These are phyloP conservation scores for Debaryomyces robertsiae DNA, from an alignment of 1,139 yeast species.

Conservation along the genomic window DNA sequence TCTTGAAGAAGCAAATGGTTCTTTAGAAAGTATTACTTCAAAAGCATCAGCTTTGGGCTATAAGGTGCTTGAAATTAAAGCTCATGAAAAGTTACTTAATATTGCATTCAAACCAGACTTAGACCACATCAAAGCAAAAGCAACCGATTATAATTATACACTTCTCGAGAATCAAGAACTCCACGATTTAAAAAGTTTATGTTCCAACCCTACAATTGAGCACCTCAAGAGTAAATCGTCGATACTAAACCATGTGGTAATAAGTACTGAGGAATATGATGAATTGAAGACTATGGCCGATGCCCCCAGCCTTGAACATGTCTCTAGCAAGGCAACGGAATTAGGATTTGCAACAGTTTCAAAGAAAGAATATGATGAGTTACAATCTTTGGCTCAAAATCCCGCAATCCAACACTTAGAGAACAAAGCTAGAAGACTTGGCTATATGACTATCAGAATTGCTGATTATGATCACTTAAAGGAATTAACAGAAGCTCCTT, in stretches of 20 bases:
- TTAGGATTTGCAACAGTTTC: conserved; percentile 8
- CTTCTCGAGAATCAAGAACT: conserved; percentile 18
- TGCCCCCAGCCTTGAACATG: conserved; percentile 24
- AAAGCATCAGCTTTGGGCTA: conserved; percentile 11
- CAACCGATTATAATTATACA: conserved; percentile 18
- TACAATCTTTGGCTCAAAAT: conserved; percentile 16
- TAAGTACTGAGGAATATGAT: conserved; percentile 14
- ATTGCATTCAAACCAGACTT: conserved; percentile 20
- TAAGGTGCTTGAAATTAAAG: conserved; percentile 15
- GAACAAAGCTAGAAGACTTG: conserved; percentile 10
- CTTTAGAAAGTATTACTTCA: conserved; percentile 14
- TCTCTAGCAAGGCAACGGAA: conserved; percentile 16
- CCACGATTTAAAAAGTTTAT: conserved; percentile 19
- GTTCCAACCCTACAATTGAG: conserved; percentile 21
- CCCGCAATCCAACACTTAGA: conserved; percentile 15
- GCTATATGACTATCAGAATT: conserved; percentile 5
- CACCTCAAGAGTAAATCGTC: conserved; percentile 20
- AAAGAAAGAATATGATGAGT: conserved; percentile 8
- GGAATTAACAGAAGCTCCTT: conserved; percentile 14
- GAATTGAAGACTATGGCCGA: conserved; percentile 16
- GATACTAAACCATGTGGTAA: conserved; percentile 11
- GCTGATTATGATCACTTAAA: conserved; percentile 11
- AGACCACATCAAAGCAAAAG: conserved; percentile 19
- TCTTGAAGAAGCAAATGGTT: conserved; percentile 13
- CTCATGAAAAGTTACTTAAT: conserved; percentile 17